Evolutionary conservation across 768 basidiomycete genomes (phyloP), one percentile per base, ranked within the genome.

Genomic region (Lactarius vividus): DNA sequence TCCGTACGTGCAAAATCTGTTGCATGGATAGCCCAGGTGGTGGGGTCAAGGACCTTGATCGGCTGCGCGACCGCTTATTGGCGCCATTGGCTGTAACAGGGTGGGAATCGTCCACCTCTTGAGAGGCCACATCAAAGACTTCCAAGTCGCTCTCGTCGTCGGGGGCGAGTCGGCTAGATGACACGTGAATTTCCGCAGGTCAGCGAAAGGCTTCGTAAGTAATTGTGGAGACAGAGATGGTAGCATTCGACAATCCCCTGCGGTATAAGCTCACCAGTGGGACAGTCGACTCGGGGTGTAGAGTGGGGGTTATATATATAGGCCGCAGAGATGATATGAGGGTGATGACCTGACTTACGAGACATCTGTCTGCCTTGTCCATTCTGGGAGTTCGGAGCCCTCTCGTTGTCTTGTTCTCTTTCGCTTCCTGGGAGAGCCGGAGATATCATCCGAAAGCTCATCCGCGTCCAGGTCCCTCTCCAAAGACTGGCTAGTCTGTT

Each of bases 21-120:
- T 84, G 77, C 11, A 75, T 72, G 2, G 88, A 77, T 16, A 92
- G 74, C 40, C 78, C 79, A 0, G 91, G 91, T 5, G 91, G 91
- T 2, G 91, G 91, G 0, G 91, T 93, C 44, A 92, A 82, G 4
- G 91, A 93, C 28, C 80, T 77, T 35, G 89, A 91, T 44, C 86
- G 85, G 73, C 84, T 87, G 54, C 86, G 82, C 46, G 77, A 71
- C 44, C 81, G 76, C 62, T 80, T 77, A 64, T 82, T 60, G 46
- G 15, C 44, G 35, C 26, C 26, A 29, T 40, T 42, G 18, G 11
- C 16, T 15, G 40, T 49, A 20, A 3, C 53, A 13, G 80, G 66
- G 82, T 83, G 33, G 77, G 76, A 61, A 79, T 78, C 2, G 73
- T 71, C 55, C 54, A 29, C 35, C 20, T 54, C 57, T 31, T 42